Evolutionary conservation across 495 filamentous ascomycete genomes (phyloP).

Genomic region (Annulohypoxylon moriforme): DNA sequence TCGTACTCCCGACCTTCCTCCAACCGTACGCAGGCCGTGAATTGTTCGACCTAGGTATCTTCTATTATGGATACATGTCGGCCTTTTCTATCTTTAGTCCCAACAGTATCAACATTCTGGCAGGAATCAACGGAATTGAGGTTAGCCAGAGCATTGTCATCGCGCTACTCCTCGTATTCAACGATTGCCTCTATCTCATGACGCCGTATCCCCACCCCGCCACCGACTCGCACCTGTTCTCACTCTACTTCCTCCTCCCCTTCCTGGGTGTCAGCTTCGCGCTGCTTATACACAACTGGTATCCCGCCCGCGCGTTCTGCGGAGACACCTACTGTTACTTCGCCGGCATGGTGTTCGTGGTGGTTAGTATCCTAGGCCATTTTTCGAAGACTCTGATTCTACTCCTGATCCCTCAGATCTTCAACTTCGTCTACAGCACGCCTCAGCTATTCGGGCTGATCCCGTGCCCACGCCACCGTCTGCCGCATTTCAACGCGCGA

Average conservation of each 20-base stretch:
- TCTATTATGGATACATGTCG: slow-evolving; percentile 98
- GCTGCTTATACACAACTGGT: slow-evolving; percentile 93
- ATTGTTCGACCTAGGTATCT: slow-evolving; percentile 83
- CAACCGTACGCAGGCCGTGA: slow-evolving; percentile 83
- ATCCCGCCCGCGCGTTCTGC: slow-evolving; percentile 93
- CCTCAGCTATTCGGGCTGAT: slow-evolving; percentile 91
- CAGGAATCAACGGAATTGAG: slow-evolving; percentile 97
- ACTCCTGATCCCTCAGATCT: slow-evolving; percentile 91
- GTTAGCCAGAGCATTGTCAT: slow-evolving; percentile 94
- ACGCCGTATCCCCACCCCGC: slow-evolving; percentile 89
- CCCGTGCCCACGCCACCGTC: slow-evolving; percentile 89
- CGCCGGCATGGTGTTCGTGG: slow-evolving; percentile 97
- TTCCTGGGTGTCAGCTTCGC: slow-evolving; percentile 93
- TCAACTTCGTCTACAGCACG: slow-evolving; percentile 93
- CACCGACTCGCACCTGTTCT: slow-evolving; percentile 95
- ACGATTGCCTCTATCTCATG: slow-evolving; percentile 83
- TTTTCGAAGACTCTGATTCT: slow-evolving; percentile 97
- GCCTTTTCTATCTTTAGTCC: slow-evolving; percentile 94
- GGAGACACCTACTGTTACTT: slow-evolving; percentile 99
- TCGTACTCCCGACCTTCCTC: slow-evolving; percentile 87
- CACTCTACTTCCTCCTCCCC: slow-evolving; percentile 90
- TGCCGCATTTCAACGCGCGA: slow-evolving; percentile 86
- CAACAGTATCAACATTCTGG: slow-evolving; percentile 98
- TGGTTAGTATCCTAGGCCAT: slow-evolving; percentile 95
- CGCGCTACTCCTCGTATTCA: slow-evolving; percentile 81